Percentiles rank a stretch among this genome's conserved stretches.
Evolutionary conservation across 2,329 filamentous ascomycete genomes (phyloP).

Genomic region (Clarireedia monteithiana): DNA sequence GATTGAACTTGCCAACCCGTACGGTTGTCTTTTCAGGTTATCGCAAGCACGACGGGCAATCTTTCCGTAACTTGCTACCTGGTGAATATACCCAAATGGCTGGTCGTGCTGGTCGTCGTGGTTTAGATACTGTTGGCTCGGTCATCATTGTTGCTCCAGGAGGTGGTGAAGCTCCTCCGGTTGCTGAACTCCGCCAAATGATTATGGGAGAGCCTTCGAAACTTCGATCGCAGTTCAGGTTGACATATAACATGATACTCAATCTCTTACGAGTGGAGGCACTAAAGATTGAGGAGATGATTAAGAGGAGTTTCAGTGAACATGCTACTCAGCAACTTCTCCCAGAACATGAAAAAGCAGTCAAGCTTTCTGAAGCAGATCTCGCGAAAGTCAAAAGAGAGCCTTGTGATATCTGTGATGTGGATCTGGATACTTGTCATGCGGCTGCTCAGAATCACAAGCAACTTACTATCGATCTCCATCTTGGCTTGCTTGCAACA

Average conservation of each 20-base stretch:
- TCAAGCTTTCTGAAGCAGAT: slow-evolving; percentile 86
- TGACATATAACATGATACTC: slow-evolving; percentile 99
- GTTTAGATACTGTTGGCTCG: slow-evolving; percentile 84
- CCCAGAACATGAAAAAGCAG: slow-evolving; percentile 91
- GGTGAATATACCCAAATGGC: slow-evolving; percentile 99
- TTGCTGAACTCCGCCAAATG: slow-evolving; percentile 78
- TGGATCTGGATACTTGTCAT: slow-evolving; percentile 73
- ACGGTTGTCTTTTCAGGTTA: slow-evolving; percentile 98
- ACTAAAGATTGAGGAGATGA: slow-evolving; percentile 99
- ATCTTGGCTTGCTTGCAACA: slow-evolving; percentile 69
- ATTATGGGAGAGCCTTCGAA: slow-evolving; percentile 94
- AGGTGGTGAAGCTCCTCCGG: slow-evolving; percentile 80
- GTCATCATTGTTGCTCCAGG: slow-evolving; percentile 85
- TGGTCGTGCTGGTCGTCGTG: slow-evolving; percentile 84
- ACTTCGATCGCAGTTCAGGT: slow-evolving; percentile 86
- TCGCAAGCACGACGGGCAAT: slow-evolving; percentile 89
- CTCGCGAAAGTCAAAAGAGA: slow-evolving; percentile 85
- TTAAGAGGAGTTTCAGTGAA: slow-evolving; percentile 98
- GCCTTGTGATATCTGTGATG: slow-evolving; percentile 72
- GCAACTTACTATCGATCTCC: slow-evolving; percentile 71
- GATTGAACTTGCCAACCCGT: slow-evolving; percentile 86
- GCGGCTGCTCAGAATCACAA: slow-evolving; percentile 73
- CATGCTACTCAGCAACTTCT: slow-evolving; percentile 92
- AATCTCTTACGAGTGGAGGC: slow-evolving; percentile 93
- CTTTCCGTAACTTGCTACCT: slow-evolving; percentile 82